Evolutionary conservation across 2,329 filamentous ascomycete genomes (phyloP).

Genomic region (Pseudogymnoascus pannorum): DNA sequence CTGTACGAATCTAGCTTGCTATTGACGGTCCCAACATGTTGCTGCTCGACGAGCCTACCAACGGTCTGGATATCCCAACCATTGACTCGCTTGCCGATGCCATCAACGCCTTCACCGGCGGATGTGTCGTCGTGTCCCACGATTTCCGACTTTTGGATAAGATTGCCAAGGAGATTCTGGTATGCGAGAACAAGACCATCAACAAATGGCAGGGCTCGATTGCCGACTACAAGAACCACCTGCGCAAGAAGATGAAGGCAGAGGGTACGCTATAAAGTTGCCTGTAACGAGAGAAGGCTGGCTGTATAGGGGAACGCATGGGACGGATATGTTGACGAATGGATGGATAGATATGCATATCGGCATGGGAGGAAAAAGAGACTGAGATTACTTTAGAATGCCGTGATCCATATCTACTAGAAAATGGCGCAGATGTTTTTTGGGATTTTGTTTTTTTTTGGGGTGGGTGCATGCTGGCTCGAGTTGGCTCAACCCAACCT

Average conservation of each 20-base stretch:
- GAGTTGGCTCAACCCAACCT: background rate
- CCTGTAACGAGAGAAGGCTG: background rate
- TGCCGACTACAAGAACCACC: slow-evolving; percentile 93
- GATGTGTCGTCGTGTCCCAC: slow-evolving; percentile 97
- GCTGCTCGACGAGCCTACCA: slow-evolving; percentile 95
- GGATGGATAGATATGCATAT: slow-evolving; percentile 6
- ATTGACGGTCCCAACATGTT: slow-evolving; percentile 98
- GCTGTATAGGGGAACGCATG: slow-evolving; percentile 1
- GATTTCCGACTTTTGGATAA: slow-evolving; percentile 98
- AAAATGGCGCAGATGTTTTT: slow-evolving; percentile 8
- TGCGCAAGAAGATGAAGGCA: slow-evolving; percentile 89
- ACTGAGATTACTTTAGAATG: slow-evolving; percentile 9
- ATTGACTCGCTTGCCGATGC: slow-evolving; percentile 97
- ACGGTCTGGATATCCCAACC: slow-evolving; percentile 97
- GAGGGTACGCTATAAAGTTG: slow-evolving; percentile 1
- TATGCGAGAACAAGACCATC: slow-evolving; percentile 97
- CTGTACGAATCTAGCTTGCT: slow-evolving; percentile 36
- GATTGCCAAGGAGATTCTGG: slow-evolving; percentile 99
- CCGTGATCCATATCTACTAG: slow-evolving; percentile 6
- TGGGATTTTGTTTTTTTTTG: background rate
- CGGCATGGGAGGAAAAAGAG: background rate
- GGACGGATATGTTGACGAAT: background rate
- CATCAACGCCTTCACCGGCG: slow-evolving; percentile 91
- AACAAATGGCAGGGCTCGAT: slow-evolving; percentile 83
- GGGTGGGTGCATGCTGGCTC: background rate